A percentile compares a stretch with the other conserved stretches of the same genome.
Conservation (phyloP, 2,329 filamentous ascomycete genomes). For the Ophiostoma piceae region DNA sequence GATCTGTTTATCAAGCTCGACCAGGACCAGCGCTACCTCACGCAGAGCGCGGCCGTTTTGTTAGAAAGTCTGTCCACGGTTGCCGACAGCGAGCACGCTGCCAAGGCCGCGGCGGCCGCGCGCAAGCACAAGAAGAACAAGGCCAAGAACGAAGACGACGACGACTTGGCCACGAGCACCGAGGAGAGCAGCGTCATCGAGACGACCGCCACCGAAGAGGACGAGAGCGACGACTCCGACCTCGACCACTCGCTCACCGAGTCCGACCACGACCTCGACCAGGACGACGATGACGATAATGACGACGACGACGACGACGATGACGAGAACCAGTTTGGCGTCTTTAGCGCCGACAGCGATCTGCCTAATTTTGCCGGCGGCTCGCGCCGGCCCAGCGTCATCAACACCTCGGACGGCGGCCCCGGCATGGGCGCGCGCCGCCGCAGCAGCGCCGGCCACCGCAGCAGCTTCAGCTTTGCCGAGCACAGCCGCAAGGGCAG, state of each 20-base stretch:
- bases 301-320: conserved; percentile 14
- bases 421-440: conserved; percentile 14
- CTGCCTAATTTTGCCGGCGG: conserved; percentile 11
- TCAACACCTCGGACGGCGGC: not conserved
- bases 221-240: conserved; percentile 5
- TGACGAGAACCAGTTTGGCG: conserved; percentile 17
- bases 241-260: conserved; percentile 8
- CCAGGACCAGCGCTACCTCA: conserved; percentile 26
- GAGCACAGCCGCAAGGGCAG: conserved; percentile 21
- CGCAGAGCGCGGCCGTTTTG: conserved; percentile 23
- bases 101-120: conserved; percentile 16
- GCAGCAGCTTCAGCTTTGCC: conserved; percentile 14
- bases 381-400: conserved; percentile 16
- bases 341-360: conserved; percentile 9
- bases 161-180: conserved; percentile 17
- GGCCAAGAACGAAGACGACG: conserved; percentile 6
- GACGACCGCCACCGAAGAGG: conserved; percentile 20
- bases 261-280: not conserved
- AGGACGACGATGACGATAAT: not conserved
- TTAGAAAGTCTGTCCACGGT: conserved; percentile 25
- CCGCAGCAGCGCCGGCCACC: conserved; percentile 21
- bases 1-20: conserved; percentile 27
- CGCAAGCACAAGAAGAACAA: conserved; percentile 18
- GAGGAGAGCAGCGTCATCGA: conserved; percentile 24
- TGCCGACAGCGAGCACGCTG: conserved; percentile 22